Conservation (phyloP, 306 rosid species). For the Ormosia emarginata region DNA sequence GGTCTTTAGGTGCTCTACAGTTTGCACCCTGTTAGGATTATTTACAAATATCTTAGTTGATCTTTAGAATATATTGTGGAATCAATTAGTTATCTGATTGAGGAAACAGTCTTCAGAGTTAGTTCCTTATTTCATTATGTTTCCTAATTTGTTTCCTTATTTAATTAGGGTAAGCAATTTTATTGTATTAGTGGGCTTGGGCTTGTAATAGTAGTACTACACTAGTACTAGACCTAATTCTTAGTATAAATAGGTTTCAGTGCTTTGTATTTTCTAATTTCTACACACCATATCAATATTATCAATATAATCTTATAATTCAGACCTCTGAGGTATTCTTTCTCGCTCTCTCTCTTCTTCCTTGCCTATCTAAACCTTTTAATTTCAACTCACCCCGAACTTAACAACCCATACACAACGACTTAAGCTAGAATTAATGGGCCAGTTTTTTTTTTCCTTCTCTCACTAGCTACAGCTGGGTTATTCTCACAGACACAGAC, state of each 20-base stretch:
- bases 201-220: background rate
- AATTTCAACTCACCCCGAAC: background rate
- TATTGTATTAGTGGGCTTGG: background rate
- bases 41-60: background rate
- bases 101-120: background rate
- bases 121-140: background rate
- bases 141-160: background rate
- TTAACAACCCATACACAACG: background rate
- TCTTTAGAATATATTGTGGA: background rate
- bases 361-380: background rate
- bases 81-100: background rate
- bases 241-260: background rate
- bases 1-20: background rate
- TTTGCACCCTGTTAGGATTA: background rate
- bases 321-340: background rate
- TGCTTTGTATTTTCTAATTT: background rate
- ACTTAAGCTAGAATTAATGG: background rate
- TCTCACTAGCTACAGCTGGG: background rate
- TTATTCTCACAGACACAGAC: background rate
- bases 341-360: too few species aligned
- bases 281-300: background rate
- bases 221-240: background rate
- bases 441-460: background rate
- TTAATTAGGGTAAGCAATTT: too few species aligned
- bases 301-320: background rate